Conservation (phyloP, 148 eudicot genomes). For the Oxyria digyna region DNA sequence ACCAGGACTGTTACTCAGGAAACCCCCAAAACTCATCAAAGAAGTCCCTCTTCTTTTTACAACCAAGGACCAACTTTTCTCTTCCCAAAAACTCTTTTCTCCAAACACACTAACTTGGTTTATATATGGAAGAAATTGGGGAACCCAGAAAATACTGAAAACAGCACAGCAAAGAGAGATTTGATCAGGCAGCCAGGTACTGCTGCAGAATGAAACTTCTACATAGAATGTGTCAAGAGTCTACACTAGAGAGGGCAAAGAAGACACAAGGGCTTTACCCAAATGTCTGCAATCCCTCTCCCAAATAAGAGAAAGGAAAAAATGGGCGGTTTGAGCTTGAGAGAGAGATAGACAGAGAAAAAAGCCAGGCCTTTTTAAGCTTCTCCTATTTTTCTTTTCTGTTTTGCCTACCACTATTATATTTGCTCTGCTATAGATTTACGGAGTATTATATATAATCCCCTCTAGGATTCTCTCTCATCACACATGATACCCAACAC, state of each 20-base stretch:
- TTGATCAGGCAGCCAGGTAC: not conserved
- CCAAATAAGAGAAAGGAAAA: not conserved
- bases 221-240: not conserved
- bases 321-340: not conserved
- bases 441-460: not conserved
- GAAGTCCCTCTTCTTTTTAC: not conserved
- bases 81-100: not conserved
- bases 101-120: not conserved
- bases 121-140: not conserved
- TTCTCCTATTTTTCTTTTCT: constrained; percentile 21
- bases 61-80: not conserved
- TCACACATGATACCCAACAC: not conserved
- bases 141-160: not conserved
- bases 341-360: constrained; percentile 21
- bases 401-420: not conserved
- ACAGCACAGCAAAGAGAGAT: not conserved
- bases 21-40: constrained; percentile 94
- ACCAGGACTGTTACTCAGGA: constrained; percentile 41
- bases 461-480: not conserved
- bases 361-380: constrained; percentile 8
- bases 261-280: constrained; percentile 72
- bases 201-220: not conserved
- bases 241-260: constrained; percentile 40
- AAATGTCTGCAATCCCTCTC: constrained; percentile 87
- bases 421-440: not conserved